phyloP scores from a whole-genome alignment of 352 stramenopile genomes.

The Globisporangium yorkense region DNA sequence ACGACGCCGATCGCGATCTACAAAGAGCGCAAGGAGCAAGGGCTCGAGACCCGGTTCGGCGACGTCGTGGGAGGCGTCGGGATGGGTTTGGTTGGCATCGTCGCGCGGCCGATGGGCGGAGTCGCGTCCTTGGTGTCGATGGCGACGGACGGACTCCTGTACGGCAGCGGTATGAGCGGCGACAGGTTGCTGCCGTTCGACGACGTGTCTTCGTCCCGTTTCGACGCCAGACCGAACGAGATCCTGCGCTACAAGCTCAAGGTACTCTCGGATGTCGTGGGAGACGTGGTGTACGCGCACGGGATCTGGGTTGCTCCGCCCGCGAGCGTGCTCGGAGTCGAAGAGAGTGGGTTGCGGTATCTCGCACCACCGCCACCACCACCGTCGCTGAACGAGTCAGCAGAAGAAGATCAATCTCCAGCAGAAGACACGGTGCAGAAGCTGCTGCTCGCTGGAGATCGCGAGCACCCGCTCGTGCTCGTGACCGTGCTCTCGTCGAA shows the following conservation, averaged over 20 bases:
- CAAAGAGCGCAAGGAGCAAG: slow-evolving; percentile 58
- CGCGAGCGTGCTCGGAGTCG: slow-evolving; percentile 14
- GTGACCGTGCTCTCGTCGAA: slow-evolving; percentile 48
- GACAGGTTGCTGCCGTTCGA: slow-evolving; percentile 28
- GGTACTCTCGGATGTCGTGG: slow-evolving; percentile 45
- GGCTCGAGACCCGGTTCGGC: slow-evolving; percentile 47
- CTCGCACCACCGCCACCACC: slow-evolving; percentile 3
- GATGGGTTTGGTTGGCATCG: slow-evolving; percentile 73
- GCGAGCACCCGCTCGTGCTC: slow-evolving; percentile 17
- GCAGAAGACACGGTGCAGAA: slow-evolving; percentile 16
- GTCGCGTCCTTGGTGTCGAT: slow-evolving; percentile 73
- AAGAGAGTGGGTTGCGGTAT: slow-evolving; percentile 20
- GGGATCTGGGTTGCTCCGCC: slow-evolving; percentile 49
- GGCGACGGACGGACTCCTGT: slow-evolving; percentile 68
- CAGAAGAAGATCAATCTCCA: neutral
- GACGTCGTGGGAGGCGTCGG: slow-evolving; percentile 68
- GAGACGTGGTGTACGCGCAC: slow-evolving; percentile 54
- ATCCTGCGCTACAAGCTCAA: slow-evolving; percentile 77
- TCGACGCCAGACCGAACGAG: slow-evolving; percentile 58
- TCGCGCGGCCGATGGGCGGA: slow-evolving; percentile 71
- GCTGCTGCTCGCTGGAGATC: slow-evolving; percentile 32
- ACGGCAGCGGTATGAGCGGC: slow-evolving; percentile 44
- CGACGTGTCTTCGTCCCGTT: slow-evolving; percentile 15
- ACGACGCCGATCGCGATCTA: slow-evolving; percentile 73
- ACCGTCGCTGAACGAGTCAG: neutral